phyloP scores from a whole-genome alignment of 768 basidiomycete species.

The Boletus vermiculosoides region DNA sequence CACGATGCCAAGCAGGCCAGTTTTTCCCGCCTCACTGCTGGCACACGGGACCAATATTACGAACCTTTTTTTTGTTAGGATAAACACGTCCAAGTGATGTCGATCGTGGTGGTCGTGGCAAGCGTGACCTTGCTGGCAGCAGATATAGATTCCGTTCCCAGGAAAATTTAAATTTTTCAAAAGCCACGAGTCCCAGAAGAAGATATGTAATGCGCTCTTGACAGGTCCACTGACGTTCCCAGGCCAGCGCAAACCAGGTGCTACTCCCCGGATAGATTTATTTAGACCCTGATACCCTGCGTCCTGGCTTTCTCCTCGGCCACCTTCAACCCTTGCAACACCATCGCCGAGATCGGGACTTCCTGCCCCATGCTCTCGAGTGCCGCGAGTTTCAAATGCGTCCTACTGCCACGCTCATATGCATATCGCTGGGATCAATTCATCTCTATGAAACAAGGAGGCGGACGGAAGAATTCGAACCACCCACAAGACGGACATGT shows the following conservation, averaged over 20 bases:
- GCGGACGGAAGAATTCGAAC: conserved; percentile 16
- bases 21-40: conserved; percentile 1
- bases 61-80: background rate
- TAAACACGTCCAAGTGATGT: background rate
- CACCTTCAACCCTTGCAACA: background rate
- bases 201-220: background rate
- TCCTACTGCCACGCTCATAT: conserved; percentile 1
- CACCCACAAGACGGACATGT: background rate
- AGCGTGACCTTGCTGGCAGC: background rate
- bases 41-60: conserved; percentile 3
- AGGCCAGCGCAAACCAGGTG: background rate
- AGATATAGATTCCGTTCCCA: conserved; percentile 15
- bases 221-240: background rate
- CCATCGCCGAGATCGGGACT: conserved; percentile 4
- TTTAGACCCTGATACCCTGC: background rate
- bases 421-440: conserved; percentile 10
- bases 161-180: conserved; percentile 1
- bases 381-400: conserved; percentile 12
- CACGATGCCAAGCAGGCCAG: conserved; percentile 1
- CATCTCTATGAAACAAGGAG: conserved; percentile 25
- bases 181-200: background rate
- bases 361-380: background rate
- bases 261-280: background rate
- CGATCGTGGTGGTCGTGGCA: conserved; percentile 16
- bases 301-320: background rate